Evolutionary conservation across 352 stramenopile species (phyloP).

Genomic region (Elongisporangium prolatum): DNA sequence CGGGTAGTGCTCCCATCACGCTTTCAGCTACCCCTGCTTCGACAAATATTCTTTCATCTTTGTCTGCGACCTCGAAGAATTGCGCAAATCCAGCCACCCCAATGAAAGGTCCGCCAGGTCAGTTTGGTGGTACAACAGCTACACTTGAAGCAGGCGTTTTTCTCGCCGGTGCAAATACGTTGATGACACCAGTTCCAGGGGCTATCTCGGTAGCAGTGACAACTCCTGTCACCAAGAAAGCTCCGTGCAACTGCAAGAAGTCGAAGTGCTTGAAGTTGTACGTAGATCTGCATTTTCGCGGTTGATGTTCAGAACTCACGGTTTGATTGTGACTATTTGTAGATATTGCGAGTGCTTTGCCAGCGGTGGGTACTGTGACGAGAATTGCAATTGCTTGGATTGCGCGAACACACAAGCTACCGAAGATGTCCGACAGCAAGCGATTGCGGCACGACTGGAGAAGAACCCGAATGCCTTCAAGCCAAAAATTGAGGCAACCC

Average conservation of each 20-base stretch:
- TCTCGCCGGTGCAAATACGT: constrained; percentile 10
- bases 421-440: constrained; percentile 66
- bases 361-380: constrained; percentile 87
- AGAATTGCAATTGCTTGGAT: constrained; percentile 89
- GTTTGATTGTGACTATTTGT: background rate
- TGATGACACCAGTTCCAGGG: constrained; percentile 22
- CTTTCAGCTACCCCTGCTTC: background rate
- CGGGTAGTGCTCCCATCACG: background rate
- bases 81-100: constrained; percentile 4
- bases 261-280: constrained; percentile 96
- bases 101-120: constrained; percentile 9
- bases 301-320: background rate
- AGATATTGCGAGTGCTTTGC: constrained; percentile 96
- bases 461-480: constrained; percentile 96
- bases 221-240: constrained; percentile 36
- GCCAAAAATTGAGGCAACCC: constrained; percentile 87
- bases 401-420: constrained; percentile 89
- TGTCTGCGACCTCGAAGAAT: background rate
- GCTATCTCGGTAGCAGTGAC: constrained; percentile 8
- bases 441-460: constrained; percentile 87
- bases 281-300: constrained; percentile 6
- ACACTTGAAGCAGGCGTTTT: constrained; percentile 6
- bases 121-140: constrained; percentile 4
- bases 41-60: background rate
- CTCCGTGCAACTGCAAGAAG: constrained; percentile 96